These are phyloP conservation scores for Skeletonema tropicum DNA, from an alignment of 108 stramenopile species.

Conservation along the genomic window DNA sequence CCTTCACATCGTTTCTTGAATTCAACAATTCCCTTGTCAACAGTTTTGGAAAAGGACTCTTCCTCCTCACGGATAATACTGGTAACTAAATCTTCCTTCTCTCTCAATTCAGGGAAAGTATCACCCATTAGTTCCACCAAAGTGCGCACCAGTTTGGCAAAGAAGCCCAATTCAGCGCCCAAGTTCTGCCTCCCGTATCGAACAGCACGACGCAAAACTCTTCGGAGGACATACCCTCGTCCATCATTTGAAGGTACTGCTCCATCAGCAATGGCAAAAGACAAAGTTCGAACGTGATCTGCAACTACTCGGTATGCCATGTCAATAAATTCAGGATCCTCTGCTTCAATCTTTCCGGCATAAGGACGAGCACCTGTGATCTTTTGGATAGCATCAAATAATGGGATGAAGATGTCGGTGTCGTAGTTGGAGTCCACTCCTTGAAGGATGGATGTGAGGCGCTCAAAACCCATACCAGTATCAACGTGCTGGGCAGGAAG, in stretches of 20 bases:
- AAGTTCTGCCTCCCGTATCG: constrained; percentile 96
- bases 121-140: constrained; percentile 89
- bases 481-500: constrained; percentile 98
- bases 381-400: constrained; percentile 92
- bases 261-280: constrained; percentile 98
- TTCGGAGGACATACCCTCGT: constrained; percentile 96
- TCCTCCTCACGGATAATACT: constrained; percentile 95
- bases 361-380: constrained; percentile 90
- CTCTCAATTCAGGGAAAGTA: constrained; percentile 92
- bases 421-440: constrained; percentile 96
- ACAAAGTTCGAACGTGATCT: constrained; percentile 97
- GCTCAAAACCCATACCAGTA: constrained; percentile 99
- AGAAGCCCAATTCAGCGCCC: constrained; percentile 94
- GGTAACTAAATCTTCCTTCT: constrained; percentile 80
- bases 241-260: constrained; percentile 98
- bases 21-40: constrained; percentile 93
- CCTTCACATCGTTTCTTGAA: constrained; percentile 90
- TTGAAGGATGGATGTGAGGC: constrained; percentile 95
- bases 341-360: constrained; percentile 89
- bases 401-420: constrained; percentile 97
- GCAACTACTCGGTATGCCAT: constrained; percentile 99
- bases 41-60: constrained; percentile 92
- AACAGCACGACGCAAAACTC: constrained; percentile 96
- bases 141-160: constrained; percentile 89
- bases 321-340: constrained; percentile 90